Percentiles rank a stretch among this genome's conserved stretches.
These are phyloP conservation scores for Hypomyces rosellus DNA, from an alignment of 2,329 filamentous ascomycete genomes.

Conservation along the genomic window DNA sequence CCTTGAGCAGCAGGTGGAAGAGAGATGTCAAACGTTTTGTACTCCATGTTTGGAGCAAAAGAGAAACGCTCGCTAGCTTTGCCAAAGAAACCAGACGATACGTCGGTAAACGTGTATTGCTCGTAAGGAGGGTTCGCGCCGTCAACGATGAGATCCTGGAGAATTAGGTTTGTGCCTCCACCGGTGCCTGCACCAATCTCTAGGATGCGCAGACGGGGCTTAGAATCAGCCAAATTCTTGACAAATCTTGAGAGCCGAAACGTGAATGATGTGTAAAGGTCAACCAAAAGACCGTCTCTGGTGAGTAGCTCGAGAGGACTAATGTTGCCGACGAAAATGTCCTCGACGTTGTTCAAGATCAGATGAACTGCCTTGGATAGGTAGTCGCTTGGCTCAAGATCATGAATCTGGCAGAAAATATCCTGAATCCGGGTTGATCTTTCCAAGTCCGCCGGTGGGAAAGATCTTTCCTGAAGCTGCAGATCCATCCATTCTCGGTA, in stretches of 20 bases:
- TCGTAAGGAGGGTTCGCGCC: background rate
- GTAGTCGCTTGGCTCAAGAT: too few relatives aligned
- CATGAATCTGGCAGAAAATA: too few relatives aligned
- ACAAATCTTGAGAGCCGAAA: slow-evolving; percentile 11
- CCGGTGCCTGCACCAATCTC: slow-evolving; percentile 36
- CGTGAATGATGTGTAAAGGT: background rate
- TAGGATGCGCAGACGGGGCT: slow-evolving; percentile 26
- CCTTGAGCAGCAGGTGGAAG: slow-evolving; percentile 17
- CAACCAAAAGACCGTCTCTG: background rate
- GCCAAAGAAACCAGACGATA: slow-evolving; percentile 18
- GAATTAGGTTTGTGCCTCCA: background rate
- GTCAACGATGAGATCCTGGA: background rate
- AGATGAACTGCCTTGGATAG: too few relatives aligned
- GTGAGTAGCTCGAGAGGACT: background rate
- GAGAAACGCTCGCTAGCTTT: slow-evolving; percentile 17
- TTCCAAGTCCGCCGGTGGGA: too few relatives aligned
- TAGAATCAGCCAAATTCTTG: slow-evolving; percentile 17
- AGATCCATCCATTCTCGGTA: background rate
- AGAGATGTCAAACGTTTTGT: slow-evolving; percentile 22
- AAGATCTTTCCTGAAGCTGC: background rate
- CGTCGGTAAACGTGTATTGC: slow-evolving; percentile 19
- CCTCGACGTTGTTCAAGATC: background rate
- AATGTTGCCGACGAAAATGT: background rate
- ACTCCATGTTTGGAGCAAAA: slow-evolving; percentile 3
- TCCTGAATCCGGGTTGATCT: too few relatives aligned